Evolutionary conservation across 2,329 filamentous ascomycete species (phyloP), one percentile per base, ranked within the genome.

Genomic region (Phoma sp.): DNA sequence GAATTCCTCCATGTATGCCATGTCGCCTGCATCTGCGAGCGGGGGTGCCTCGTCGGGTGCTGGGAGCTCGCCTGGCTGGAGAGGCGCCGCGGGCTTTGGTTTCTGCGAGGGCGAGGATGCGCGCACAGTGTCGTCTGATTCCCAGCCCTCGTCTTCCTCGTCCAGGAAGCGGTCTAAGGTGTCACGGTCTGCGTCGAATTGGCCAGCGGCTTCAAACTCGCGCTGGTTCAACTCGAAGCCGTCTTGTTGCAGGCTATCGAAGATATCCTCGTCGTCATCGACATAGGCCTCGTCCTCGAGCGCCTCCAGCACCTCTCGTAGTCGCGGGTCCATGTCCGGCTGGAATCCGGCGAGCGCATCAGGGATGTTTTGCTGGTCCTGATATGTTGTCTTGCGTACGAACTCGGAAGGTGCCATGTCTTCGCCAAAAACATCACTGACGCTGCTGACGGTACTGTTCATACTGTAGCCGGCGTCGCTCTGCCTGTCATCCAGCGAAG

Each of bases 271-370:
- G 23, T 87, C 86, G 25, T 84, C 82, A 32, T 93, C 93, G 2
- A 99, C 93, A 70, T 91, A 99, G 2, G 89, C 93, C 23, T 99
- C 95, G 68, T 99, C 95, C 43, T 99, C 95, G 27, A 99, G 79
- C 9, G 95, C 95, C 76, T 97, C 93, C 23, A 99, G 78, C 4
- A 93, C 92, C 74, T 99, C 95, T 40, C 95, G 85, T 63, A 99
- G 74, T 35, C 93, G 83, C 2, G 93, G 93, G 69, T 99, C 96
- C 95, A 99, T 98, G 70, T 98, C 93, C 6, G 96, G 95, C 75
- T 99, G 89, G 74, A 99, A 96, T 0, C 95, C 95, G 2, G 90
- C 89, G 67, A 99, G 90, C 7, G 86, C 87, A 77, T 99, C 95
- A 0, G 95, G 95, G 1, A 98, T 80, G 66, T 96, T 86, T 75